A percentile compares a stretch with the other conserved stretches of the same genome.
phyloP scores from a whole-genome alignment of 164 flowering plant genomes.

The Hamamelis virginiana region DNA sequence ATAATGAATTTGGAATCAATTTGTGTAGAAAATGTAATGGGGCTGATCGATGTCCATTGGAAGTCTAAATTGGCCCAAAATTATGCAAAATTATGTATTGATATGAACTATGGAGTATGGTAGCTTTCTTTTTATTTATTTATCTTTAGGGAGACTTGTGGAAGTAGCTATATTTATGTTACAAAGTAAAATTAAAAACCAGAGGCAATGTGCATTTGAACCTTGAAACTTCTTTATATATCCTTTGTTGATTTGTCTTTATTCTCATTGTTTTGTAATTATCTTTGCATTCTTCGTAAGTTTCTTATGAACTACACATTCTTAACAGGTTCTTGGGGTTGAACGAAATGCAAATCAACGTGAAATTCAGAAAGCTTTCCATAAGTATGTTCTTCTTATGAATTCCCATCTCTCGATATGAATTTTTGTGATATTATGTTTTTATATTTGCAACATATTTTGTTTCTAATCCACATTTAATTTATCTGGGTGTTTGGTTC shows the following conservation, averaged over 20 bases:
- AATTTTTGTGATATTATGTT: neutral
- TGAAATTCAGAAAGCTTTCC: constrained; percentile 93
- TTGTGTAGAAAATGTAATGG: no score
- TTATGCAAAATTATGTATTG: no score
- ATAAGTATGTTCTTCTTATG: constrained; percentile 59
- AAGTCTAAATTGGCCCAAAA: no score
- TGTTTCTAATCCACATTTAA: neutral
- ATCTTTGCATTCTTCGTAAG: neutral
- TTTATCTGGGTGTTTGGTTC: neutral
- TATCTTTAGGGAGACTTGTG: no score
- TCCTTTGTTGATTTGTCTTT: neutral
- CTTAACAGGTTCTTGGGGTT: constrained; percentile 80
- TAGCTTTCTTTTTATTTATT: no score
- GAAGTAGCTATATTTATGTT: no score
- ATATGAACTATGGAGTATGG: no score
- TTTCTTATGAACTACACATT: neutral
- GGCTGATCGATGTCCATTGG: no score
- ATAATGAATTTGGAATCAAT: no score
- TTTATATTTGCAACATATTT: neutral
- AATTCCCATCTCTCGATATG: neutral
- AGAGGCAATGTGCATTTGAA: no score
- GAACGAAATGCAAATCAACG: constrained; percentile 75
- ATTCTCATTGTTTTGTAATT: neutral
- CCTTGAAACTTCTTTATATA: neutral
- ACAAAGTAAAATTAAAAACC: no score